Percentiles rank a stretch among this genome's conserved stretches.
Evolutionary conservation across 352 stramenopile species (phyloP).

Genomic region (Phytophthora pisi): DNA sequence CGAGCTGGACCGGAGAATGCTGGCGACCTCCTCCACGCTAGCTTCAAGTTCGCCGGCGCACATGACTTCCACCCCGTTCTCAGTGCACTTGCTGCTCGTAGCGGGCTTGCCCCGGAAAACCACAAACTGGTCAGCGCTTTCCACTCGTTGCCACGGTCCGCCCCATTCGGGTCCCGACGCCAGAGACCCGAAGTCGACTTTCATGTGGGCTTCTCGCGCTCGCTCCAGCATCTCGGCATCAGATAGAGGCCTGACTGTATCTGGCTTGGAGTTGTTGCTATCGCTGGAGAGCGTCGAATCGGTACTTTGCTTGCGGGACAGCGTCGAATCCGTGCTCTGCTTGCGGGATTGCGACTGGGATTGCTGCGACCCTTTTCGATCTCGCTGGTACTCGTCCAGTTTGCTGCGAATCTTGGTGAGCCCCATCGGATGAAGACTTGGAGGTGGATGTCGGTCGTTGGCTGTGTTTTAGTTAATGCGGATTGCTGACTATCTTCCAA

Average conservation of each 20-base stretch:
- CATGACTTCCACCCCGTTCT: conserved; percentile 18
- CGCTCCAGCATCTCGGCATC: conserved; percentile 29
- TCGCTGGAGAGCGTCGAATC: conserved; percentile 3
- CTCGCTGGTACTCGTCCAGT: background rate
- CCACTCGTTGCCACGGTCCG: conserved; percentile 32
- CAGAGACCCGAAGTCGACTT: conserved; percentile 29
- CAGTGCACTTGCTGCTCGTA: background rate
- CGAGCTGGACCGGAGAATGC: conserved; percentile 18
- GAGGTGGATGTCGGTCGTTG: background rate
- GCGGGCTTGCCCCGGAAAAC: conserved; percentile 15
- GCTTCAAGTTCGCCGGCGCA: conserved; percentile 27
- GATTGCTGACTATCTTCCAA: background rate
- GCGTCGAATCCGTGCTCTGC: background rate
- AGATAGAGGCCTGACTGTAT: background rate
- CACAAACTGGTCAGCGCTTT: conserved; percentile 27
- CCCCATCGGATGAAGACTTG: background rate
- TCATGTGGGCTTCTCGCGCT: conserved; percentile 28
- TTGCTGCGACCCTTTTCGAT: background rate
- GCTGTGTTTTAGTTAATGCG: background rate
- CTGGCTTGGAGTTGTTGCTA: background rate
- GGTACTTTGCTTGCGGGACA: background rate
- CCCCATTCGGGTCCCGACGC: conserved; percentile 23
- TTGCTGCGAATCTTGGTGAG: conserved; percentile 10
- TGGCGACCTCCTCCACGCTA: conserved; percentile 30
- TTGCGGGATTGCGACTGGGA: background rate